Percentiles rank a stretch among this genome's conserved stretches.
These are phyloP conservation scores for Oryza coarctata DNA, from an alignment of 176 grass and related monocot species.

Conservation along the genomic window DNA sequence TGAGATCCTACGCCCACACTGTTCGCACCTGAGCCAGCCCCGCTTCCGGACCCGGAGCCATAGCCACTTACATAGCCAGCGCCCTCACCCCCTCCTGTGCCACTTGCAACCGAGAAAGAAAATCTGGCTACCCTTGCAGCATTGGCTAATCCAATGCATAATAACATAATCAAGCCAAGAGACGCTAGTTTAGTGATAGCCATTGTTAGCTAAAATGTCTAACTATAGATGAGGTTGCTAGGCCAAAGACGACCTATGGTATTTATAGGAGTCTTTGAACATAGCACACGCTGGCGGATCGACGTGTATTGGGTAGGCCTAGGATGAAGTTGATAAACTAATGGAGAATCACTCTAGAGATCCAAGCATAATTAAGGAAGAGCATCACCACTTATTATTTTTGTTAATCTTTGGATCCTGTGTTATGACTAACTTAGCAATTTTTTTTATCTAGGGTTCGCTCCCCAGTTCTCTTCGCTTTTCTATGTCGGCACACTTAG, in stretches of 20 bases:
- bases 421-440: neutral
- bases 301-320: neutral
- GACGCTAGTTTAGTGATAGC: neutral
- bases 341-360: neutral
- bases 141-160: neutral
- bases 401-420: neutral
- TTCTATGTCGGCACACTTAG: neutral
- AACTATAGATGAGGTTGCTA: neutral
- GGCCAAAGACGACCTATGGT: neutral
- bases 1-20: neutral
- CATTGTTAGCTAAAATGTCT: neutral
- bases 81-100: neutral
- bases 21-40: neutral
- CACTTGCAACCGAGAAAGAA: neutral
- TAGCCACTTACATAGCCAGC: neutral
- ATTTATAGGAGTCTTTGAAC: neutral
- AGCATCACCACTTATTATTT: neutral
- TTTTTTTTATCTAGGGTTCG: neutral
- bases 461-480: neutral
- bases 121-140: neutral
- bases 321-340: neutral
- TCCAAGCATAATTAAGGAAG: neutral
- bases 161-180: neutral
- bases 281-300: neutral
- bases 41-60: neutral